Evolutionary conservation across 352 stramenopile species (phyloP).

Genomic region (Phytophthora podocarpi): DNA sequence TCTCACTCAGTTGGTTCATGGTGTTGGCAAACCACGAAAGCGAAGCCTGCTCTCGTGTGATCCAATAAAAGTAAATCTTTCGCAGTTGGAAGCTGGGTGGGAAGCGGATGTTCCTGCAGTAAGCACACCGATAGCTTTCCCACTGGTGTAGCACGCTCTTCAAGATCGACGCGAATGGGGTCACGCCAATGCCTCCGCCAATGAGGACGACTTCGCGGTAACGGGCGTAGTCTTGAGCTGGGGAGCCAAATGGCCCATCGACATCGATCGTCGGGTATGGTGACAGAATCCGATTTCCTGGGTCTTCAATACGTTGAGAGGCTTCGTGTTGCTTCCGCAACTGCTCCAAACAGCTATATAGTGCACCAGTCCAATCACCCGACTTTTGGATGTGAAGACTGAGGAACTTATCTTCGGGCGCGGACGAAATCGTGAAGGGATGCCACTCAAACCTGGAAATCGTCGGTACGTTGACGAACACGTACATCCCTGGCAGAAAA

Average conservation of each 20-base stretch:
- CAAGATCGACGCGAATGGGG: slow-evolving; percentile 76
- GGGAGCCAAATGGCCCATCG: slow-evolving; percentile 71
- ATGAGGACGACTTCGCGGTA: slow-evolving; percentile 75
- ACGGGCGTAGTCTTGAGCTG: slow-evolving; percentile 67
- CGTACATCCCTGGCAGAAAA: slow-evolving; percentile 86
- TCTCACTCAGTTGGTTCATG: slow-evolving; percentile 76
- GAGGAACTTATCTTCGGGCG: slow-evolving; percentile 75
- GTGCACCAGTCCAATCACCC: slow-evolving; percentile 78
- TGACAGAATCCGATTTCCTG: slow-evolving; percentile 61
- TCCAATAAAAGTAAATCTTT: slow-evolving; percentile 88
- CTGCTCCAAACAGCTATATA: no score
- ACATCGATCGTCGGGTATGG: slow-evolving; percentile 68
- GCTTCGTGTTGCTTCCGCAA: no score
- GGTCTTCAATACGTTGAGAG: slow-evolving; percentile 54
- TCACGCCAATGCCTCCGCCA: slow-evolving; percentile 68
- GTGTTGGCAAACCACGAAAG: slow-evolving; percentile 81
- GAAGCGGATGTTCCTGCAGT: slow-evolving; percentile 68
- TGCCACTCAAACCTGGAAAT: slow-evolving; percentile 87
- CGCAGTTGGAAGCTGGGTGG: slow-evolving; percentile 67
- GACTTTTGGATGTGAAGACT: slow-evolving; percentile 72
- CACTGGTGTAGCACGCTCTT: slow-evolving; percentile 69
- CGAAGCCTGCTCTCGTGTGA: slow-evolving; percentile 67
- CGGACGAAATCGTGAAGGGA: slow-evolving; percentile 90
- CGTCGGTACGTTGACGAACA: slow-evolving; percentile 80
- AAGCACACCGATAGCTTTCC: slow-evolving; percentile 65